phyloP scores from a whole-genome alignment of 805 yeast genomes.

The Saccharomycopsis capsularis region DNA sequence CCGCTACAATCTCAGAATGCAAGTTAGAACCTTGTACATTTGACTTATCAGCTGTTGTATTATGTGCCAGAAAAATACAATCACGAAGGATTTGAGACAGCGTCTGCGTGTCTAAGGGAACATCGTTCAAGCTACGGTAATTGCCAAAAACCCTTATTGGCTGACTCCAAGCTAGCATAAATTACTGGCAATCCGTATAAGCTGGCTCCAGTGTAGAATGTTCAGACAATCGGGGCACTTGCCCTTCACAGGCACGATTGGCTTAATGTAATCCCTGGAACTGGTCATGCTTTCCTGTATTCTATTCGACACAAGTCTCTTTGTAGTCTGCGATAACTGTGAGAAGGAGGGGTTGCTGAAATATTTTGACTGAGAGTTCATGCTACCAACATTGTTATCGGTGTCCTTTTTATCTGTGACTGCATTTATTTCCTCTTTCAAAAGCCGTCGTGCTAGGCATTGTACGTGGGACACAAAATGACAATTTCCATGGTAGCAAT shows the following conservation, averaged over 20 bases:
- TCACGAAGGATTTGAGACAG: too few species aligned
- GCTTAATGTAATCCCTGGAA: neutral
- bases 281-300: neutral
- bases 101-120: too few species aligned
- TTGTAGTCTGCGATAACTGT: neutral
- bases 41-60: too few species aligned
- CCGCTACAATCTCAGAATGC: too few species aligned
- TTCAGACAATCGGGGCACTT: constrained; percentile 14
- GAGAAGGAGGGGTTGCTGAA: neutral
- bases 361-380: neutral
- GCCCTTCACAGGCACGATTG: constrained; percentile 12
- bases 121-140: too few species aligned
- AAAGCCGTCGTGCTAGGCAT: constrained; percentile 1
- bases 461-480: constrained; percentile 1
- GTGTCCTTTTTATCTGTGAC: neutral
- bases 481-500: constrained; percentile 1
- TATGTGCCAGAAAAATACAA: too few species aligned
- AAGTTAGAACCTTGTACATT: too few species aligned
- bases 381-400: neutral
- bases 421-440: neutral
- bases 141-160: too few species aligned
- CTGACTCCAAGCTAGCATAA: too few species aligned
- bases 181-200: neutral
- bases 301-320: neutral
- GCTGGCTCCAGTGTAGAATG: constrained; percentile 9